Conservation (phyloP, 2,329 filamentous ascomycete species). For the Fusarium sp. region DNA sequence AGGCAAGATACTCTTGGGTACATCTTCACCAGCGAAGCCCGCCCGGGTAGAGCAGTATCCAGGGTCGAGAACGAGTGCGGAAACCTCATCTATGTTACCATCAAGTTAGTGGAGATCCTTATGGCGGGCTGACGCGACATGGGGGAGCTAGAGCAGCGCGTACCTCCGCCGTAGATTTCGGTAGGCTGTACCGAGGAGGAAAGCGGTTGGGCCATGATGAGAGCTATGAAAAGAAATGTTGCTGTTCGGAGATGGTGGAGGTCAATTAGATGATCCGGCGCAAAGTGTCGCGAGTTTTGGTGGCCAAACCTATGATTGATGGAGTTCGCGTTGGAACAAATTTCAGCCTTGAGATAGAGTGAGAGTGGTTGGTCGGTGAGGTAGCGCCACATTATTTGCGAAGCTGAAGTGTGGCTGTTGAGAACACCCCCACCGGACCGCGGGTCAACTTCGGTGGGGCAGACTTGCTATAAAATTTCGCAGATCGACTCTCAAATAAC, state of each 20-base stretch:
- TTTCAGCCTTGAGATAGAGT: constrained; percentile 47
- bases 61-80: constrained; percentile 94
- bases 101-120: constrained; percentile 34
- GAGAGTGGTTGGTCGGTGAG: constrained; percentile 41
- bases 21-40: constrained; percentile 97
- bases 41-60: constrained; percentile 92
- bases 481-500: constrained; percentile 6
- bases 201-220: constrained; percentile 65
- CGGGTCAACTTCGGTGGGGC: constrained; percentile 41
- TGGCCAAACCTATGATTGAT: constrained; percentile 26
- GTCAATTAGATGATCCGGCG: constrained; percentile 46
- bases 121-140: constrained; percentile 29
- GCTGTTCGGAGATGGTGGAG: constrained; percentile 22
- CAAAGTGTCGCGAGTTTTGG: constrained; percentile 40
- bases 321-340: constrained; percentile 49
- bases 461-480: constrained; percentile 38
- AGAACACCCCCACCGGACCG: background rate
- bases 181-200: constrained; percentile 68
- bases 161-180: constrained; percentile 73
- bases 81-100: constrained; percentile 82
- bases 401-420: constrained; percentile 30
- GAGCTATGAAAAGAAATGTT: constrained; percentile 8
- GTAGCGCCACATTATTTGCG: constrained; percentile 14
- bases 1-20: constrained; percentile 91
- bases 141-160: constrained; percentile 38